phyloP scores from a whole-genome alignment of 305 asterid genomes.

The Ruellia speciosa region DNA sequence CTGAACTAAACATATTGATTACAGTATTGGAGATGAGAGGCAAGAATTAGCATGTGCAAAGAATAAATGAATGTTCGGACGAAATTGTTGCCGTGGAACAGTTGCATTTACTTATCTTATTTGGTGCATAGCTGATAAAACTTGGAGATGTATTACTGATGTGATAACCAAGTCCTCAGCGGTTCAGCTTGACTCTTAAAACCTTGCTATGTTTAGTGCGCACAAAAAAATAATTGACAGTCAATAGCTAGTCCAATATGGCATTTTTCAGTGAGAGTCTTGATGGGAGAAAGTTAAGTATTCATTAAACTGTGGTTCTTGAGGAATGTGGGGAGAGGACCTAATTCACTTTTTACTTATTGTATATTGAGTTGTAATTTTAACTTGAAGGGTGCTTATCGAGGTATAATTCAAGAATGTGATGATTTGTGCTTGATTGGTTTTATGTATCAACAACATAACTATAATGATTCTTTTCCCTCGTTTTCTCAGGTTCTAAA shows the following conservation, averaged over 20 bases:
- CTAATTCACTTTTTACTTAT: conserved; percentile 1
- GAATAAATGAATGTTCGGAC: neutral
- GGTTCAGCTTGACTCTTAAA: conserved; percentile 3
- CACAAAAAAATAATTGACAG: neutral
- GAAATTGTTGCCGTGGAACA: neutral
- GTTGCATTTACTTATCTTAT: conserved; percentile 12
- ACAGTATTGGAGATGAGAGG: too few species aligned
- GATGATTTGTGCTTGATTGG: conserved; percentile 1
- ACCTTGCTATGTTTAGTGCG: neutral
- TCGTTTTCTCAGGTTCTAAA: conserved; percentile 82
- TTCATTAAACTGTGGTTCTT: neutral
- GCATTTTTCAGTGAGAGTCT: too few species aligned
- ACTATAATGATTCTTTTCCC: conserved; percentile 6
- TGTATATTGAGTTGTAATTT: neutral
- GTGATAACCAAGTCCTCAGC: neutral
- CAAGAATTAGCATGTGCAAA: too few species aligned
- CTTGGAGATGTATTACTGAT: too few species aligned
- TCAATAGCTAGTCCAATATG: too few species aligned
- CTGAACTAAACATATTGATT: too few species aligned
- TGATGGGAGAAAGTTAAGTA: too few species aligned
- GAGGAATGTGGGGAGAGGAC: conserved; percentile 17
- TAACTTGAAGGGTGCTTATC: neutral
- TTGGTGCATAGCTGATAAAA: neutral
- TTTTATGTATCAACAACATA: conserved; percentile 9
- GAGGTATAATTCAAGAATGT: conserved; percentile 1